These are phyloP conservation scores for Colletotrichum sp. DNA, from an alignment of 2,329 filamentous ascomycete species.

Conservation along the genomic window DNA sequence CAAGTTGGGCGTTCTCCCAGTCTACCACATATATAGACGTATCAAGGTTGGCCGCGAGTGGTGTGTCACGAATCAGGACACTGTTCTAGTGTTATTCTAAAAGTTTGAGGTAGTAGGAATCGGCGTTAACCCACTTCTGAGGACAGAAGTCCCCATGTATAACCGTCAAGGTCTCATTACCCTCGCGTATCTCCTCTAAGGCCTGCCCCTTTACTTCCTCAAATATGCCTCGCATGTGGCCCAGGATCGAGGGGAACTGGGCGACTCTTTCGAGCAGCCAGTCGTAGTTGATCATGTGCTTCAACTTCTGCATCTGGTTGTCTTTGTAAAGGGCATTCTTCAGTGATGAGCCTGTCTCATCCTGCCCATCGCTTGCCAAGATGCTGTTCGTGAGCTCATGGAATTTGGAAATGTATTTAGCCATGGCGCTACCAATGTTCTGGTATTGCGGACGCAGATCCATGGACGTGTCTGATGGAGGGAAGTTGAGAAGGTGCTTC, in stretches of 20 bases:
- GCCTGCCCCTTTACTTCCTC: neutral
- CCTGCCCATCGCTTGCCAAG: neutral
- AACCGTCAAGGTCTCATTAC: conserved; percentile 8
- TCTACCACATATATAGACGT: neutral
- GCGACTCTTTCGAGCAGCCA: conserved; percentile 57
- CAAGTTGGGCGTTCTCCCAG: neutral
- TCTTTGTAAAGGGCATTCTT: neutral
- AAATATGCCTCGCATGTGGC: conserved; percentile 32
- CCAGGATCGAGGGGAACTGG: conserved; percentile 45
- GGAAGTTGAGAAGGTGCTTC: conserved; percentile 43
- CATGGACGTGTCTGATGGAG: conserved; percentile 22
- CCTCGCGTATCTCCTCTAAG: neutral
- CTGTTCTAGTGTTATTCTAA: neutral
- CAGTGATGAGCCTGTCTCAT: neutral
- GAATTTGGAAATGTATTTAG: neutral
- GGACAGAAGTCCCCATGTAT: conserved; percentile 71
- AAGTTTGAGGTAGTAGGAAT: neutral
- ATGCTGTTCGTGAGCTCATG: neutral
- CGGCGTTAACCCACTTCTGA: conserved; percentile 52
- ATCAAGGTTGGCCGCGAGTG: neutral
- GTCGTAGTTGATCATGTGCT: conserved; percentile 3
- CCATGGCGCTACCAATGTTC: conserved; percentile 52
- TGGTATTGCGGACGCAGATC: conserved; percentile 34
- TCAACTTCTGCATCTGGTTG: neutral
- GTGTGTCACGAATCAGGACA: neutral